A percentile compares a stretch with the other conserved stretches of the same genome.
phyloP scores from a whole-genome alignment of 768 basidiomycete genomes.

The Mycena amicta region DNA sequence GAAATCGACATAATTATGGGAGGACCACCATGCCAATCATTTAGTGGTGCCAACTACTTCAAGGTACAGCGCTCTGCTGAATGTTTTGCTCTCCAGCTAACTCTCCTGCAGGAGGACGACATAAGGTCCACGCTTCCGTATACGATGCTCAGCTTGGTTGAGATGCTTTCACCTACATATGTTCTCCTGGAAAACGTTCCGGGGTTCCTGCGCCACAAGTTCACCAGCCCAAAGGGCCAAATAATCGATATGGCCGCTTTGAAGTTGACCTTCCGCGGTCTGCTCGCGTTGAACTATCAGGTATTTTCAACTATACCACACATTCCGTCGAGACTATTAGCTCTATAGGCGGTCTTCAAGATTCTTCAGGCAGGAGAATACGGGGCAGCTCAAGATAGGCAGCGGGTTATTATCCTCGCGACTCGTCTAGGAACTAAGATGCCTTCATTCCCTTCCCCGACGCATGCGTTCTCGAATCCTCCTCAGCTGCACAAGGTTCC shows the following conservation, averaged over 20 bases:
- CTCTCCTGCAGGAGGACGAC: slow-evolving; percentile 48
- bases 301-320: background rate
- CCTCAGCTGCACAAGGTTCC: slow-evolving; percentile 32
- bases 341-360: slow-evolving; percentile 49
- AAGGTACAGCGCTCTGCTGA: too few relatives aligned
- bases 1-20: slow-evolving; percentile 1
- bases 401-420: slow-evolving; percentile 51
- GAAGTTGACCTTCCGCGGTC: slow-evolving; percentile 45
- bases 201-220: slow-evolving; percentile 41
- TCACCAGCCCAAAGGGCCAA: slow-evolving; percentile 26
- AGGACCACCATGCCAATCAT: slow-evolving; percentile 17
- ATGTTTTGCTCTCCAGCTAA: too few relatives aligned
- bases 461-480: slow-evolving; percentile 36
- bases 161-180: slow-evolving; percentile 47
- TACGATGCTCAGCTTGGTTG: slow-evolving; percentile 53
- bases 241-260: slow-evolving; percentile 35
- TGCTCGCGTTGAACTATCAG: slow-evolving; percentile 46
- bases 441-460: slow-evolving; percentile 50
- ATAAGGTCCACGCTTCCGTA: slow-evolving; percentile 47
- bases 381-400: slow-evolving; percentile 50
- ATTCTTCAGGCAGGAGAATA: slow-evolving; percentile 52
- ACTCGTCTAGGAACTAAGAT: slow-evolving; percentile 42
- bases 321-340: slow-evolving; percentile 14
- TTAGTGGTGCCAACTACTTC: slow-evolving; percentile 6
- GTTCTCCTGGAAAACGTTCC: slow-evolving; percentile 54